Conservation (phyloP, 345 rosid species). For the Xanthoceras sorbifolium region DNA sequence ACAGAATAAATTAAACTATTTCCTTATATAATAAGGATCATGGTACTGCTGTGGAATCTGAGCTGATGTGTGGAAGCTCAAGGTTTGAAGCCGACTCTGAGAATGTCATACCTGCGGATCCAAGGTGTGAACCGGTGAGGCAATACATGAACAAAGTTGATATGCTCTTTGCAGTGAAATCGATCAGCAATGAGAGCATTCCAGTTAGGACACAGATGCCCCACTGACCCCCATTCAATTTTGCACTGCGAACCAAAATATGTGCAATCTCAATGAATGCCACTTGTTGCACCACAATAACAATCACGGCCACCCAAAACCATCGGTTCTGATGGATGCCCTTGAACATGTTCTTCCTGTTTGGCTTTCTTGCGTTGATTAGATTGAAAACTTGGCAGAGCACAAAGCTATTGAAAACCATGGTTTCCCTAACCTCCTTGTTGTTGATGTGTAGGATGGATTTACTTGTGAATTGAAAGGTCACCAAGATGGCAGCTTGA, state of each 20-base stretch:
- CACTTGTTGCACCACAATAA: background rate
- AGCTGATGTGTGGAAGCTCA: background rate
- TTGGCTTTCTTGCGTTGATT: no score
- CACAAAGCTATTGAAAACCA: slow-evolving; percentile 11
- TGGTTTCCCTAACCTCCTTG: background rate
- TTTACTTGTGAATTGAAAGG: slow-evolving; percentile 3
- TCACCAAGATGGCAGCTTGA: no score
- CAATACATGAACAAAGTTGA: no score
- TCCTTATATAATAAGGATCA: no score
- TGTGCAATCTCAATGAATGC: background rate
- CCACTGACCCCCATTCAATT: background rate
- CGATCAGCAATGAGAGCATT: no score
- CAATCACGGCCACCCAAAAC: slow-evolving; percentile 2
- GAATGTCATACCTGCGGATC: background rate
- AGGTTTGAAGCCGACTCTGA: background rate
- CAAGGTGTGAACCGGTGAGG: background rate
- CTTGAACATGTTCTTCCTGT: no score
- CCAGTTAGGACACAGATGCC: no score
- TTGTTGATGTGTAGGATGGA: background rate
- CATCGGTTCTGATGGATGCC: no score
- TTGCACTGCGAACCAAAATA: background rate
- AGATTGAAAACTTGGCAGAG: slow-evolving; percentile 7
- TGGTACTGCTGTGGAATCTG: slow-evolving; percentile 4
- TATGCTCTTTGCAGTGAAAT: no score
- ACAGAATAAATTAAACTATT: no score